Base-by-base conservation (phyloP, 2,329 filamentous ascomycete genomes). In the Xylariales sp. region DNA sequence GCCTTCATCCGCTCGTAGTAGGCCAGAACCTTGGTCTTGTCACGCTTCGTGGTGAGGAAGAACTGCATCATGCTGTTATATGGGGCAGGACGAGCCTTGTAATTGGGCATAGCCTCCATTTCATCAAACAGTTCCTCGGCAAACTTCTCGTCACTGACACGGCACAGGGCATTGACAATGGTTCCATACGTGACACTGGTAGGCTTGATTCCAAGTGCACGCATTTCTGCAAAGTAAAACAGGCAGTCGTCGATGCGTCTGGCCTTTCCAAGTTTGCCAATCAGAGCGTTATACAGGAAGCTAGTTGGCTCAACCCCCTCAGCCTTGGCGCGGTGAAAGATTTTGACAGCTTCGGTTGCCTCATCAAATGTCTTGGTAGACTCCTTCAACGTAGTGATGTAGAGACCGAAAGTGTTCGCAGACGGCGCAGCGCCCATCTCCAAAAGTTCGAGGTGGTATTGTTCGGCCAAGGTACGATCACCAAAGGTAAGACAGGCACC, bases 51-150 rank as follows among this genome's bases (percentile, higher is more conserved):
- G 43, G 88, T 95, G 52, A 97, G 74, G 78, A 97, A 98, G 70
- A 95, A 97, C 62, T 98, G 93, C 81, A 98, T 98, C 82, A 98
- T 86, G 66, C 88, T 95, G 73, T 98, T 96, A 75, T 98, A 98
- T 1, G 93, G 93, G 18, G 93, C 93, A 19, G 93, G 90, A 8
- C 93, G 85, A 29, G 93, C 88, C 73, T 96, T 97, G 78, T 98
- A 98, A 71, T 98, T 98, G 43, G 89, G 85, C 84, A 95, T 95
- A 34, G 84, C 81, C 71, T 98, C 93, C 93, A 98, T 98, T 70
- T 98, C 93, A 59, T 97, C 89, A 59, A 98, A 98, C 54, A 97
- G 80, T 65, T 97, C 89, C 59, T 96, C 93, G 20, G 93, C 93
- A 61, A 96, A 95, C 59, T 91, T 94, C 69, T 97, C 91, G 54